These are phyloP conservation scores for Lagenidium sp. DNA, from an alignment of 352 stramenopile species.

Conservation along the genomic window DNA sequence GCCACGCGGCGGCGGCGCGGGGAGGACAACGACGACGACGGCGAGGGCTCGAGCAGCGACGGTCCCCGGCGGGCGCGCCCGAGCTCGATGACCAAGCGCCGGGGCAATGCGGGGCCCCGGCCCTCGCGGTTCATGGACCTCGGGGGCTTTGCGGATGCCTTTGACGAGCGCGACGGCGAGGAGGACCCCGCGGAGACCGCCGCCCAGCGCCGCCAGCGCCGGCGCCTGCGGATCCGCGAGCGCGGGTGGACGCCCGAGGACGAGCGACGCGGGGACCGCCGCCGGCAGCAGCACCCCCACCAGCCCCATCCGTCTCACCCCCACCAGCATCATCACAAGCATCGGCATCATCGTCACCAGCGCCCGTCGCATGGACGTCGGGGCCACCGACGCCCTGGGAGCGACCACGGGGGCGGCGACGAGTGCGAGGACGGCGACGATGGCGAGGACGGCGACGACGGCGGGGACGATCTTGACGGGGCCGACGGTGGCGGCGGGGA, in stretches of 20 bases:
- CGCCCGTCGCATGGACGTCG: neutral
- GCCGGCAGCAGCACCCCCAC: neutral
- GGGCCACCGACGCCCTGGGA: neutral
- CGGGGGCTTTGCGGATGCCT: conserved; percentile 24
- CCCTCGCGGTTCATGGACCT: conserved; percentile 36
- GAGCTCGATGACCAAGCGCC: no score
- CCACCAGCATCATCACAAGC: conserved; percentile 4
- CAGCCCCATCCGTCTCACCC: no score
- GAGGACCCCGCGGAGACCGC: conserved; percentile 13
- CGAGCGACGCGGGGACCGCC: neutral
- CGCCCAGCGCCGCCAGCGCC: conserved; percentile 7
- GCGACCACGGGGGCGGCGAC: neutral
- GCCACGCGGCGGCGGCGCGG: neutral
- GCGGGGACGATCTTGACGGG: neutral
- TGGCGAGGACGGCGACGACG: conserved; percentile 6
- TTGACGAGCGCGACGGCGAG: conserved; percentile 2
- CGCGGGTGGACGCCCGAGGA: conserved; percentile 23
- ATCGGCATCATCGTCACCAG: conserved; percentile 4
- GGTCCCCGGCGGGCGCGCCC: conserved; percentile 2
- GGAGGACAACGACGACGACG: conserved; percentile 1
- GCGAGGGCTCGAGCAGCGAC: neutral
- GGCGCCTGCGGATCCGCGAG: conserved; percentile 32
- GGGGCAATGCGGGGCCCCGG: neutral
- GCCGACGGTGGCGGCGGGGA: conserved; percentile 1
- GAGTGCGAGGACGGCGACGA: neutral